These are phyloP conservation scores for Neurospora crassa DNA, from an alignment of 2,329 filamentous ascomycete species.

Conservation along the genomic window DNA sequence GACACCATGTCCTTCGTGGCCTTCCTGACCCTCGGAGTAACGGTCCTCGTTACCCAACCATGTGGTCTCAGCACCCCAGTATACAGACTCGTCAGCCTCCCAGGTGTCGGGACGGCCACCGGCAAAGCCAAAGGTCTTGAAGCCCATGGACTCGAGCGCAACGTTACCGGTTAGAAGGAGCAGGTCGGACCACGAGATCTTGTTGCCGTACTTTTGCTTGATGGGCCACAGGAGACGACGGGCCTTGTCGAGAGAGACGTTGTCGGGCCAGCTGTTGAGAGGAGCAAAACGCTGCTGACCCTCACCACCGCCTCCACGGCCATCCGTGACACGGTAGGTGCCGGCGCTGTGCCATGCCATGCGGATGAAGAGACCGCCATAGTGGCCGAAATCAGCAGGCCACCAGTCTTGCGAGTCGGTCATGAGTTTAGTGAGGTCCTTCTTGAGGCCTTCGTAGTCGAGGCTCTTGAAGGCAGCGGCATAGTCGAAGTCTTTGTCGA, in stretches of 20 bases:
- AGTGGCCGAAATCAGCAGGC: constrained; percentile 76
- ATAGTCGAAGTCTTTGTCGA: constrained; percentile 61
- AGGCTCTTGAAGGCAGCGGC: constrained; percentile 61
- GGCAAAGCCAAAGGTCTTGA: constrained; percentile 64
- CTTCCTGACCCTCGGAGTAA: constrained; percentile 45
- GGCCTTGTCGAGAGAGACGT: constrained; percentile 69
- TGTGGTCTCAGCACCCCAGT: constrained; percentile 69
- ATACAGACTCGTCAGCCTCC: constrained; percentile 66
- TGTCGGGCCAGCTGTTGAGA: constrained; percentile 76
- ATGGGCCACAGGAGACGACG: constrained; percentile 71
- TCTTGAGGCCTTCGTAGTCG: constrained; percentile 63
- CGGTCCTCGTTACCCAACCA: constrained; percentile 68
- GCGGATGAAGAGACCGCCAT: constrained; percentile 69
- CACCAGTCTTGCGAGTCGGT: constrained; percentile 74
- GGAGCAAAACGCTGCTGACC: constrained; percentile 74
- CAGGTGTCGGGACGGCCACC: constrained; percentile 63
- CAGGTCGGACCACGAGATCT: constrained; percentile 73
- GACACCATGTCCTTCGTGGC: constrained; percentile 26
- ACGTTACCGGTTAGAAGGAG: constrained; percentile 65
- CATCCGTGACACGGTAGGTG: constrained; percentile 67
- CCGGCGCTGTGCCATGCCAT: constrained; percentile 77
- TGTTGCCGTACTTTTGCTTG: constrained; percentile 78
- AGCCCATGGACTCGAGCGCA: constrained; percentile 66
- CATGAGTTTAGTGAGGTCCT: constrained; percentile 61
- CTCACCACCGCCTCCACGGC: constrained; percentile 63